These are phyloP conservation scores for Trypanosoma lewisi DNA, from an alignment of 208 protist species.

Conservation along the genomic window DNA sequence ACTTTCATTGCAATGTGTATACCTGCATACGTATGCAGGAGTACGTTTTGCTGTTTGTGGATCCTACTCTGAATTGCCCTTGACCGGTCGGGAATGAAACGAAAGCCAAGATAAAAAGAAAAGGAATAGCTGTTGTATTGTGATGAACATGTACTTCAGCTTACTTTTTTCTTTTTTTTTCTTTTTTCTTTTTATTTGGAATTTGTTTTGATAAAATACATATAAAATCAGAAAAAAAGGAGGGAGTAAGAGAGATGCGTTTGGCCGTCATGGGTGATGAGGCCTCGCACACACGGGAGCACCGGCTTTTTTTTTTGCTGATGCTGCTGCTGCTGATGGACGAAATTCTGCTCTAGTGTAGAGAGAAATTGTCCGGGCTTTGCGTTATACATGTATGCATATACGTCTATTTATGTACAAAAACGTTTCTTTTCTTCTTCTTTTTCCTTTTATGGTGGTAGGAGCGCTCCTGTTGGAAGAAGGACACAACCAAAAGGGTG, in stretches of 20 bases:
- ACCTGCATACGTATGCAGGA: background rate
- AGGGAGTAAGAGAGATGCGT: too few relatives aligned
- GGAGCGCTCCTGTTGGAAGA: too few relatives aligned
- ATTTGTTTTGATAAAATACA: background rate
- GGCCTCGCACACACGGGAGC: too few relatives aligned
- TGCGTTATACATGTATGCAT: conserved; percentile 4
- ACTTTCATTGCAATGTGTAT: background rate
- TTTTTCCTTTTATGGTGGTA: conserved; percentile 3
- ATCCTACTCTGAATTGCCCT: background rate
- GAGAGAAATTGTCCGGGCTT: too few relatives aligned
- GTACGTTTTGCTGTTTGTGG: background rate
- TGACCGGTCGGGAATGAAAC: background rate
- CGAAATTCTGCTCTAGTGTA: too few relatives aligned
- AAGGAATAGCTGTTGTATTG: too few relatives aligned
- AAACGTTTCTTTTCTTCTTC: background rate
- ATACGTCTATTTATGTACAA: conserved; percentile 7
- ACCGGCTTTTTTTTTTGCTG: too few relatives aligned
- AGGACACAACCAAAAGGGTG: too few relatives aligned
- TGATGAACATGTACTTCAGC: too few relatives aligned
- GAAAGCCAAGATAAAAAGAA: background rate
- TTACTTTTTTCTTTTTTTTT: background rate
- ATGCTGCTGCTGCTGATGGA: too few relatives aligned
- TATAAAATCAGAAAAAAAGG: background rate
- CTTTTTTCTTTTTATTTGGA: background rate
- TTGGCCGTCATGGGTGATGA: background rate